Base-by-base conservation (phyloP, 768 basidiomycete genomes). In the Chalciporus chontae region DNA sequence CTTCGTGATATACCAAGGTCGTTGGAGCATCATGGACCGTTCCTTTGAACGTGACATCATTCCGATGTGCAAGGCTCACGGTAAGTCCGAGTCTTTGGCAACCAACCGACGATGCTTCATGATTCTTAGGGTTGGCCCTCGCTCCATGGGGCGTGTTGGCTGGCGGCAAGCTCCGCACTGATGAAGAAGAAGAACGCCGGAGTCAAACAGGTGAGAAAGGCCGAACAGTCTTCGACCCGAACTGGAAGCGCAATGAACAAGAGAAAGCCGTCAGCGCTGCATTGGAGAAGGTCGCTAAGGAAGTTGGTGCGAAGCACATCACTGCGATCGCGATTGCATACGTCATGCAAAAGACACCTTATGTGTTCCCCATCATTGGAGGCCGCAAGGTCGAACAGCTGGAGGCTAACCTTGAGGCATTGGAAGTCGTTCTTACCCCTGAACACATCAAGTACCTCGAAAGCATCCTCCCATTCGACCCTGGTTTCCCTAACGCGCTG, bases 41-140 rank as follows among this genome's bases (percentile, higher is more conserved):
- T 73, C 74, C 37, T 72, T 80, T 45, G 78, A 81, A 61, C 70
- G 78, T 2, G 79, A 81, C 6, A 77, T 80, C 51, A 73, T 81
- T 45, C 73, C 75, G 3, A 53, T 53, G 52, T 52, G 50, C 40
- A 53, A 32, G 42, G 51, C 41, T 4, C 4, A 75, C 73, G 74
- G 73, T 63, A 37, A 53, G 60, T 38, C 24, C 37, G 0, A 47
- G 55, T 18, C 49, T 52, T 51, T 46, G 3, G 29, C 43, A n/a
- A 2, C 38, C 19, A 19, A 36, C 21, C 7, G n/a, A 29, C 50
- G 17, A 17, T 45, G 24, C 59, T 39, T 62, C 48, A 43, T 37
- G 62, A 64, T 36, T 13, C 29, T 26, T 10, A 48, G 54, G 50
- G 0, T 26, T 58, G 56, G 55, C 71, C 3, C 53, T 74, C 9